Percentiles rank a stretch among this genome's conserved stretches.
phyloP scores from a whole-genome alignment of 495 filamentous ascomycete species.

The Neurospora africana region DNA sequence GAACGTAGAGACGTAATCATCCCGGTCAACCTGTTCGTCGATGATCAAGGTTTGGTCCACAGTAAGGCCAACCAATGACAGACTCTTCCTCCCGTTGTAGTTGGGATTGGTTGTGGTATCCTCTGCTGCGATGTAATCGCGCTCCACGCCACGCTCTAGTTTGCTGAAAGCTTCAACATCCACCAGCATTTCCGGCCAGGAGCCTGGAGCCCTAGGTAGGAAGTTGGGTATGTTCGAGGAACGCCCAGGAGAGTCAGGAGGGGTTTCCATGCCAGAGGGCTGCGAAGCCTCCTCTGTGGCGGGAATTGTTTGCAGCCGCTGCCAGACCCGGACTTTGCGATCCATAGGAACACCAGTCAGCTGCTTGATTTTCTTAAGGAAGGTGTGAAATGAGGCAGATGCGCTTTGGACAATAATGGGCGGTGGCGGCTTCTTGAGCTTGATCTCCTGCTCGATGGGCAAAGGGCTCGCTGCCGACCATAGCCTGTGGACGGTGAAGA shows the following conservation, averaged over 20 bases:
- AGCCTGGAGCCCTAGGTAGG: conserved; percentile 27
- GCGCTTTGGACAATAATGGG: conserved; percentile 60
- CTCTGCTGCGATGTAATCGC: conserved; percentile 55
- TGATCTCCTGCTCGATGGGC: conserved; percentile 47
- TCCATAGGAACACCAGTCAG: conserved; percentile 50
- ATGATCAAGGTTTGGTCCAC: conserved; percentile 62
- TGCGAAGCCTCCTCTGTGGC: conserved; percentile 16
- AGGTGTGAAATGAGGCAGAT: conserved; percentile 54
- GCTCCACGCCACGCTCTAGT: conserved; percentile 55
- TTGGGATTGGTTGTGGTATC: conserved; percentile 68
- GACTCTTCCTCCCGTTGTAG: conserved; percentile 60
- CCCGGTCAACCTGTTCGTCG: conserved; percentile 60
- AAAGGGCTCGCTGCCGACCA: conserved; percentile 42
- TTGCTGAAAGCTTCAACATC: conserved; percentile 61
- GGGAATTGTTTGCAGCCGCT: conserved; percentile 43
- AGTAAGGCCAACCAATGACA: conserved; percentile 54
- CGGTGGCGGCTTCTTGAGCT: conserved; percentile 42
- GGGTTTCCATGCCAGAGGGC: conserved; percentile 19
- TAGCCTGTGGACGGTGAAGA: conserved; percentile 79
- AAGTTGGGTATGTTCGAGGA: conserved; percentile 16
- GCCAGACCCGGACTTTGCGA: conserved; percentile 73
- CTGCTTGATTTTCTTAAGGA: conserved; percentile 62
- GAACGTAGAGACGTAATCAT: conserved; percentile 52
- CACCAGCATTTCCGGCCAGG: conserved; percentile 57
- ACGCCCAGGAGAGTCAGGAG: conserved; percentile 20